Base-by-base conservation (phyloP, 257 asterid genomes). In the Salvia rosmarinus region DNA sequence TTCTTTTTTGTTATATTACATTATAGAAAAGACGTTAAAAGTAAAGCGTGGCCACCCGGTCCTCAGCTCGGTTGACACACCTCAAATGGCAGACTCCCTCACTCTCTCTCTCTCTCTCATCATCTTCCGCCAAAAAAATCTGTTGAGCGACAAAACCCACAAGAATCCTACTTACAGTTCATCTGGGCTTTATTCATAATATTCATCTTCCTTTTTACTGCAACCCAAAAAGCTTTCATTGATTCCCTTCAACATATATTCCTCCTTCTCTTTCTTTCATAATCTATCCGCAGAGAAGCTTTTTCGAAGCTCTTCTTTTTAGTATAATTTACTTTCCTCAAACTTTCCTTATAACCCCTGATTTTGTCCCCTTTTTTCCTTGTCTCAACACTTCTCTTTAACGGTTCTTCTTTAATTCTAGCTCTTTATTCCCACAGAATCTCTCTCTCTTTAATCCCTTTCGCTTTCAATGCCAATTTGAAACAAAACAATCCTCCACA, bases 401-500 rank as follows among this genome's bases (percentile, higher is more conserved):
- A 46, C 82, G 71, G 62, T 71, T 77, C 72, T 76, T 71, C 62
- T 71, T 30, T 34, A 49, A 30, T 57, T 77, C 85, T 76, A 91
- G 75, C 86, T 78, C 92, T 87, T 83, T 83, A 71, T 78, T 84
- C 81, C 70, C 69, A 2, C 11, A 65, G 84, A 79, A 78, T 74
- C 73, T 57, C 63, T 76, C 68, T 66, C 67, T 59, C 56, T 44
- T 57, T 66, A 9, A 4, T 19, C 77, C 74, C 79, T 80, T 66
- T 78, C 83, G 50, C 74, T 81, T 79, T 80, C 84, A 79, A 81
- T 82, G 87, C 84, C 78, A 82, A 76, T 72, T 85, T 78, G 81
- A 77, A 68, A 37, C 28, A 25, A 25, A 25, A 25, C 30, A 25
- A 25, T 25, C 30, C 30, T 25, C 30, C 30, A 25, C 30, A 25